Base-by-base conservation (phyloP, 2,329 filamentous ascomycete species). In the Fusarium luffae region DNA sequence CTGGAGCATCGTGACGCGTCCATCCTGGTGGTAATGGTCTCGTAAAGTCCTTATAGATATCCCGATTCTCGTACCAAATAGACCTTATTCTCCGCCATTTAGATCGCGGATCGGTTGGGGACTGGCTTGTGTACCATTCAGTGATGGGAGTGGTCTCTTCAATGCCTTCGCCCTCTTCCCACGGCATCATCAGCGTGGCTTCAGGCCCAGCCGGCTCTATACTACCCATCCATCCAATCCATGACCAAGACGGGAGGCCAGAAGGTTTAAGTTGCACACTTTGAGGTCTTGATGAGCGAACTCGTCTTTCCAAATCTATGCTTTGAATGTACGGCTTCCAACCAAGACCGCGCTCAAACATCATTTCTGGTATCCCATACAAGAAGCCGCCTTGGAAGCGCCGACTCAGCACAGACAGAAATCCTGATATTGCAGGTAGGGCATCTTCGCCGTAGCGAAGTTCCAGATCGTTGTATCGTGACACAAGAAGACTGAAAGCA, bases 171-270 rank as follows among this genome's bases (percentile, higher is more conserved):
- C 1, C 18, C 0, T 8, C 2, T 2, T 37, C 9, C 6, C n/a
- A 4, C 10, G 12, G 8, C 11, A 30, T 43, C 14, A 28, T 14
- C 11, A 66, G 13, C 4, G 3, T 37, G 3, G 21, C 51, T 41
- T 64, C 54, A 0, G 14, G 16, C 2, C 27, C 25, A 4, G 3
- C 10, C 13, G 32, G 6, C 2, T 19, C 3, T 6, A 16, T 6
- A 44, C 0, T 1, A 7, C 59, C 66, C 8, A 50, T 18, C 63
- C 66, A 69, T 1, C 63, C 63, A 2, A 69, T 18, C 63, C 63
- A 69, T 2, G 63, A 68, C 66, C 66, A 68, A 0, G 63, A 69
- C 3, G 66, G 66, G 2, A 68, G 54, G 0, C 16, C 50, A 4
- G 48, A 59, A 2, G 59, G 41, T 9, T 1, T 11, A 1, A 57